Base-by-base conservation (phyloP, 2,329 filamentous ascomycete species). In the Aspergillus sp. region DNA sequence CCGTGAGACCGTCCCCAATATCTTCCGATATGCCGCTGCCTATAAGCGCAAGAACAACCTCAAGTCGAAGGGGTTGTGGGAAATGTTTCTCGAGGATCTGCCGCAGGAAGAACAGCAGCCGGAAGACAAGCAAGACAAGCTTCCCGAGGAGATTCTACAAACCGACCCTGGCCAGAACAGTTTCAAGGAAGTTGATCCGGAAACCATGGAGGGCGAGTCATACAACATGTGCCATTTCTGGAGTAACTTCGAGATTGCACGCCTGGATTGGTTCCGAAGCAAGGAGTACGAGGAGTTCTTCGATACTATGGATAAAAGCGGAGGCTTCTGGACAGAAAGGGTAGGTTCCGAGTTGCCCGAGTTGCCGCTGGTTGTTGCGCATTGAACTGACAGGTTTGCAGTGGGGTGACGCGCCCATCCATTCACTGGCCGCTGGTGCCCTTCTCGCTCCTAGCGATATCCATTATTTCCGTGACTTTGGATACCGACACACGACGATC, bases 141-240 rank as follows among this genome's bases (percentile, higher is more conserved):
- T 91, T 11, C 83, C 86, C 1, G 82, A 94, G 47, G 84, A 93
- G 52, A 81, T 93, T 26, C 63, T 91, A 14, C 78, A 80, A 47
- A 78, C 75, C 30, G 82, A 93, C 40, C 78, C 84, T 15, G 78
- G 75, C 24, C 72, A 72, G 34, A 78, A 79, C 41, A 73, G 73
- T 20, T 64, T 86, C n/a, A 78, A 81, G 17, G 78, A 91, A 26
- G 82, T 95, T 35, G 86, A 96, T 52, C 79, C 82, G 0, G 88
- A 96, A 53, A 75, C 80, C 26, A 98, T 98, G 91, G 89, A 96
- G 57, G 86, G 86, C 42, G 91, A 98, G 60, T 84, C 80, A 50
- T 98, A 98, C 71, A 98, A 98, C 67, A 98, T 98, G 91, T 98
- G 91, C 60, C 91, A 98, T 68, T 98, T 95, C 69, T 98, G 91